Evolutionary conservation across 257 asterid species (phyloP).

Genomic region (Galeopsis tetrahit): DNA sequence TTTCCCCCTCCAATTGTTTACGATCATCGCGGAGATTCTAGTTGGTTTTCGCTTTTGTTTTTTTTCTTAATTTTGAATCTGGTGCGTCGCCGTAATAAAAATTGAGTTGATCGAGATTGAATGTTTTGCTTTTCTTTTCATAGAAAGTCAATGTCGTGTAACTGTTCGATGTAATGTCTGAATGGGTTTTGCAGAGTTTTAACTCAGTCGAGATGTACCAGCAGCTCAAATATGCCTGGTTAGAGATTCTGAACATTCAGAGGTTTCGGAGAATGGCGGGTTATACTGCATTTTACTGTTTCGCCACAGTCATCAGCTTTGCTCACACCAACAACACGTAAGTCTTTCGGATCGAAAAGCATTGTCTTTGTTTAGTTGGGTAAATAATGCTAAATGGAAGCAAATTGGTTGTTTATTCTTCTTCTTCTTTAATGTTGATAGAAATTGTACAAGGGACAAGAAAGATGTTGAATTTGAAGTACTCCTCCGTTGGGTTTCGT

Average conservation of each 20-base stretch:
- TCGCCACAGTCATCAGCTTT: constrained; percentile 61
- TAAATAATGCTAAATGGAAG: background rate
- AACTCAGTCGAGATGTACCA: constrained; percentile 48
- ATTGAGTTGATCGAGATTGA: background rate
- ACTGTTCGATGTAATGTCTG: constrained; percentile 47
- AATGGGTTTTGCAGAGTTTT: constrained; percentile 21
- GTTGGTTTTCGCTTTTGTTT: background rate
- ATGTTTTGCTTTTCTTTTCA: background rate
- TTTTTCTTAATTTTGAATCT: background rate
- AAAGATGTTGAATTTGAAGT: background rate
- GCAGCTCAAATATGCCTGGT: constrained; percentile 55
- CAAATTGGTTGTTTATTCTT: constrained; percentile 11
- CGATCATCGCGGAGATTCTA: background rate
- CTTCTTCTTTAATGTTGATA: constrained; percentile 1
- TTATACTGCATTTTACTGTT: constrained; percentile 77
- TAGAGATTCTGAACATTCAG: constrained; percentile 82
- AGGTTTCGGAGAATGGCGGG: constrained; percentile 82
- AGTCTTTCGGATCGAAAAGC: constrained; percentile 33
- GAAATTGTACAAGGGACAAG: background rate
- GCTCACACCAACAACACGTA: constrained; percentile 89
- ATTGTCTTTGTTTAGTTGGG: constrained; percentile 17
- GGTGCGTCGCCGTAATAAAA: background rate
- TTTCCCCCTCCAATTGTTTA: background rate
- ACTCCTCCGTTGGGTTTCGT: background rate
- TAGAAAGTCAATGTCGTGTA: background rate